A percentile compares a stretch with the other conserved stretches of the same genome.
phyloP scores from a whole-genome alignment of 768 basidiomycete species.

The Boletus rufocinnamomeus region DNA sequence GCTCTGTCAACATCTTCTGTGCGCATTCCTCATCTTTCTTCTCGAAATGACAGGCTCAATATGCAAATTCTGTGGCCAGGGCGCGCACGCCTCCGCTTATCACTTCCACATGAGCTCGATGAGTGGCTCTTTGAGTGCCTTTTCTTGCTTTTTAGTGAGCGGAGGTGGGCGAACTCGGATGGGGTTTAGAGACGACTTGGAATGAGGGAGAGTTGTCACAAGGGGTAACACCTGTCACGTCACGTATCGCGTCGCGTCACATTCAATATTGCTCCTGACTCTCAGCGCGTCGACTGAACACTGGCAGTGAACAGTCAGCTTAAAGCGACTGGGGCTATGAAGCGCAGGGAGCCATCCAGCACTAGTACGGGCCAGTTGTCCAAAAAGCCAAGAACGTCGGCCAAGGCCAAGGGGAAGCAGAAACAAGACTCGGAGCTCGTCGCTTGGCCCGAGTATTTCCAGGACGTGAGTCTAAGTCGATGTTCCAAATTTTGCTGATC shows the following conservation, averaged over 20 bases:
- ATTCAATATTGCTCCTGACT: no score
- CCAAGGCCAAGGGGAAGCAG: no score
- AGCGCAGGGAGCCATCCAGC: slow-evolving; percentile 13
- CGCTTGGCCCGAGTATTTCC: no score
- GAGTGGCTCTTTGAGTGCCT: slow-evolving; percentile 36
- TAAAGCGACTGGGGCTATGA: slow-evolving; percentile 7
- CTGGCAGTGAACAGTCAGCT: no score
- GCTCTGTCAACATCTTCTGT: no score
- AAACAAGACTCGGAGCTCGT: no score
- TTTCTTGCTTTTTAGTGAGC: slow-evolving; percentile 34
- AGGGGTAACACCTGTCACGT: no score
- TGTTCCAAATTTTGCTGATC: no score
- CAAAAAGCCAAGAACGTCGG: slow-evolving; percentile 22
- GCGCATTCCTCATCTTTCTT: no score
- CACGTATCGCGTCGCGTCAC: no score
- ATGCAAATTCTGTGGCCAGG: slow-evolving; percentile 52
- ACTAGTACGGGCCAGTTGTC: neutral
- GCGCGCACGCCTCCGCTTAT: slow-evolving; percentile 38
- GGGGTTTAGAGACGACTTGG: slow-evolving; percentile 33
- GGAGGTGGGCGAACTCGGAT: slow-evolving; percentile 31
- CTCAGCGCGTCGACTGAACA: neutral
- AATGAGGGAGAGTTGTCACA: no score
- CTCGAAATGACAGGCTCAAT: slow-evolving; percentile 44
- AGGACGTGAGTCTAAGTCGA: no score
- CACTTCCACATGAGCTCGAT: slow-evolving; percentile 45